A percentile compares a stretch with the other conserved stretches of the same genome.
Conservation (phyloP, 495 filamentous ascomycete genomes). For the Cairneyella variabilis region DNA sequence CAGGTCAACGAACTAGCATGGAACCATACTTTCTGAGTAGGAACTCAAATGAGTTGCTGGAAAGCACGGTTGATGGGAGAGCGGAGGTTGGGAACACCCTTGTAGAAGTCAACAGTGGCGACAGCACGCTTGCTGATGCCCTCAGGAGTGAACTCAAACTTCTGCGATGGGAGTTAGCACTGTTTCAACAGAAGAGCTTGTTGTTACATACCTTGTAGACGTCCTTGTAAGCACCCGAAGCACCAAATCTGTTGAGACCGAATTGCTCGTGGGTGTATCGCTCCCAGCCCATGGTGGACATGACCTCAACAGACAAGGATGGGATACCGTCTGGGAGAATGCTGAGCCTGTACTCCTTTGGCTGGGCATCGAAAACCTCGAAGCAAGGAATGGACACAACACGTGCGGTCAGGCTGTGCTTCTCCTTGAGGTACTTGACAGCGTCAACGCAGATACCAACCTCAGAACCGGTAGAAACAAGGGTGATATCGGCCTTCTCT, state of each 20-base stretch:
- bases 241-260: slow-evolving; percentile 97
- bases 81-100: slow-evolving; percentile 80
- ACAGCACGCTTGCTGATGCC: slow-evolving; percentile 92
- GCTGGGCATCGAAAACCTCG: slow-evolving; percentile 93
- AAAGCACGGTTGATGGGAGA: slow-evolving; percentile 95
- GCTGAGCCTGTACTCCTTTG: slow-evolving; percentile 87
- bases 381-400: slow-evolving; percentile 96
- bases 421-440: slow-evolving; percentile 80
- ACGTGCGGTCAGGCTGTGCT: slow-evolving; percentile 77
- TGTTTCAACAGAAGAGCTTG: not conserved
- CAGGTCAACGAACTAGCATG: not conserved
- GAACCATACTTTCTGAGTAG: not conserved
- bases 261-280: slow-evolving; percentile 99
- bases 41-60: slow-evolving; percentile 69
- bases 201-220: slow-evolving; percentile 77
- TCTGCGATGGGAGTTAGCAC: slow-evolving; percentile 52
- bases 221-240: slow-evolving; percentile 93
- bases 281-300: slow-evolving; percentile 94
- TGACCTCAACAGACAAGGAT: slow-evolving; percentile 87
- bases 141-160: slow-evolving; percentile 98
- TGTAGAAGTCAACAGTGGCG: slow-evolving; percentile 93
- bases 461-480: slow-evolving; percentile 95
- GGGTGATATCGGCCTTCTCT: slow-evolving; percentile 78
- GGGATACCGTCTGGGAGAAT: slow-evolving; percentile 95
- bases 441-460: slow-evolving; percentile 91